A percentile compares a stretch with the other conserved stretches of the same genome.
Evolutionary conservation across 495 filamentous ascomycete genomes (phyloP).

Genomic region (Aspergillus sparsus): DNA sequence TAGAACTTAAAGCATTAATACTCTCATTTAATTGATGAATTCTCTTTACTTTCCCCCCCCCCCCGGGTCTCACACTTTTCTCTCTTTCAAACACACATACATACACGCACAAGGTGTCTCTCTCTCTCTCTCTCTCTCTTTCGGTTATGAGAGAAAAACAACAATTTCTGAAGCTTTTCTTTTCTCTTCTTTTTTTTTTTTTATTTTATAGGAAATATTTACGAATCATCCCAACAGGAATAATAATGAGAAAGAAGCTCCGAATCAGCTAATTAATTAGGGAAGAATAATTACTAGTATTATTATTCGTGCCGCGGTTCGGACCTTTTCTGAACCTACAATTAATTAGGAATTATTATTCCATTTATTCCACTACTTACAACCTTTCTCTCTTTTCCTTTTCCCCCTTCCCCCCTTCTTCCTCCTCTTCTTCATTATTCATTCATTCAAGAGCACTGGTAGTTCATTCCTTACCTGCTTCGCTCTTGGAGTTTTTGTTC

Average conservation of each 20-base stretch:
- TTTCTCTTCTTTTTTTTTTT: conserved; percentile 1
- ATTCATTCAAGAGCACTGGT: not conserved
- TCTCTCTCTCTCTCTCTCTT: not conserved
- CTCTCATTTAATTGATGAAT: not conserved
- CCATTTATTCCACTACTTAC: not conserved
- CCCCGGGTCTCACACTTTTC: not conserved
- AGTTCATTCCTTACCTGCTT: too few species aligned
- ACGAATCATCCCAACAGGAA: too few species aligned
- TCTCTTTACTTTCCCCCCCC: too few species aligned
- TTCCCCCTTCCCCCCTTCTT: conserved; percentile 12
- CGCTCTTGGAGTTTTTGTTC: too few species aligned
- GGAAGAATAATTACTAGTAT: not conserved
- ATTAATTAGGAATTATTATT: too few species aligned
- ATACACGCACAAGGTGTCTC: too few species aligned
- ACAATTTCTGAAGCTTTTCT: conserved; percentile 11
- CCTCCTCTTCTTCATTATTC: not conserved
- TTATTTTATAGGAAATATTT: not conserved
- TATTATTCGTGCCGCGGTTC: not conserved
- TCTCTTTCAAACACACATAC: not conserved
- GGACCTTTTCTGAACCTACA: conserved; percentile 1
- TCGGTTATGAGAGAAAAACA: not conserved
- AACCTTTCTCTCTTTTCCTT: conserved; percentile 10
- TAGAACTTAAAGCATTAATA: not conserved
- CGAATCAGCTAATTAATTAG: too few species aligned
- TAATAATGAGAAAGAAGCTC: too few species aligned